Evolutionary conservation across 2,329 filamentous ascomycete genomes (phyloP), one percentile per base, ranked within the genome.

Genomic region (Zarea fungicola): DNA sequence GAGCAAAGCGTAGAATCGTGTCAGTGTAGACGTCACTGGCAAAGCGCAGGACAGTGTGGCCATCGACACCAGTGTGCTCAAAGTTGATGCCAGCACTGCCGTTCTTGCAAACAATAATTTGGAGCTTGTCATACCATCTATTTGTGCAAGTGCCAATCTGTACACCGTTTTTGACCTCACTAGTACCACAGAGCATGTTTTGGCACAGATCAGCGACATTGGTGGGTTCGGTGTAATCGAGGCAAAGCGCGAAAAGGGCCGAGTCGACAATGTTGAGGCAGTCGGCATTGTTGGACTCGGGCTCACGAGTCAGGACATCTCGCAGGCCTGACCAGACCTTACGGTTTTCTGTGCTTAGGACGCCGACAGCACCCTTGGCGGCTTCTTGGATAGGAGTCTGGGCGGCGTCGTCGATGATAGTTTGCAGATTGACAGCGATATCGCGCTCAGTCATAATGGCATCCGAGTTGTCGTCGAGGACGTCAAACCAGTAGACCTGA

Each of bases 401-500:
- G 26, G 85, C 80, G 5, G 93, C 92, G 65, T 99, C 93, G 49
- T 95, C 87, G 48, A 95, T 80, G 59, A 97, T 93, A 13, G 89
- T 92, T 62, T 95, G 87, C 16, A 99, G 74, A 61, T 99, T 97
- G 62, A 96, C 76, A 6, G 87, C 84, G 47, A 99, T 80, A 60
- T 99, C 93, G 65, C 89, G 92, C 67, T 97, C 93, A 0, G 85
- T 91, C 92, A 97, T 97, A 68, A 99, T 96, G 49, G 95, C 73
- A 65, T 99, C 93, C 6, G 87, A 87, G 66, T 96, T 95, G 57
- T 92, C 85, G 58, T 99, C 93, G 16, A 99, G 74, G 2, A 96
- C 91, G 65, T 99, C 93, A 60, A 99, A 99, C 92, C 92, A 97
- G 69, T 99, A 99, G 61, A 97, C 91, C 58, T 99, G 93, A 2